phyloP scores from a whole-genome alignment of 805 yeast species.

The Ogataea parapolymorpha region DNA sequence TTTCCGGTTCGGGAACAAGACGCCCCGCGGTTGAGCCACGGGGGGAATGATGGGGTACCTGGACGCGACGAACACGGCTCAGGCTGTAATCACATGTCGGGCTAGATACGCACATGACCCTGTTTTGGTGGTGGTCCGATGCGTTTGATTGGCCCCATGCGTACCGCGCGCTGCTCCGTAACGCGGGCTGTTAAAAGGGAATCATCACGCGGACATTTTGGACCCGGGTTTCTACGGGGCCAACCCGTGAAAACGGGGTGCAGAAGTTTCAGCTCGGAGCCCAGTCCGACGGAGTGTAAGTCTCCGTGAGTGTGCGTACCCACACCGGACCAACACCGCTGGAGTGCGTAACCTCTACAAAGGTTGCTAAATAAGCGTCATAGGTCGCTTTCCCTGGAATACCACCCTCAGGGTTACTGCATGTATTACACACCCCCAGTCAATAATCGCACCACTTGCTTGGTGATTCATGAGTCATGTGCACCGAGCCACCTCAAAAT shows the following conservation, averaged over 20 bases:
- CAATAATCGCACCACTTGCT: not conserved
- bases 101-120: not conserved
- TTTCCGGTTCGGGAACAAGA: constrained; percentile 1
- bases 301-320: not conserved
- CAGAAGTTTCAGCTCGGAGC: constrained; percentile 2
- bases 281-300: constrained; percentile 7
- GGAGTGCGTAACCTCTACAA: not conserved
- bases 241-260: constrained; percentile 5
- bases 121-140: not conserved
- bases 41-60: not conserved
- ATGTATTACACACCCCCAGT: not conserved
- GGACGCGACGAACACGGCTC: not conserved
- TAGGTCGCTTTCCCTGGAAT: no score
- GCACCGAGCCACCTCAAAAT: not conserved
- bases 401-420: constrained; percentile 1
- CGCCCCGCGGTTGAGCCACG: not conserved
- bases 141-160: not conserved
- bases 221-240: constrained; percentile 6
- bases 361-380: not conserved
- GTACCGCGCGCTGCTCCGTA: constrained; percentile 1
- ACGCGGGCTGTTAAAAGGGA: not conserved
- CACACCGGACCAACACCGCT: no score
- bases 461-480: constrained; percentile 9
- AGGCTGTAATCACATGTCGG: not conserved
- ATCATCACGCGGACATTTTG: not conserved